Evolutionary conservation across 345 rosid species (phyloP).

Genomic region (Boechera stricta): DNA sequence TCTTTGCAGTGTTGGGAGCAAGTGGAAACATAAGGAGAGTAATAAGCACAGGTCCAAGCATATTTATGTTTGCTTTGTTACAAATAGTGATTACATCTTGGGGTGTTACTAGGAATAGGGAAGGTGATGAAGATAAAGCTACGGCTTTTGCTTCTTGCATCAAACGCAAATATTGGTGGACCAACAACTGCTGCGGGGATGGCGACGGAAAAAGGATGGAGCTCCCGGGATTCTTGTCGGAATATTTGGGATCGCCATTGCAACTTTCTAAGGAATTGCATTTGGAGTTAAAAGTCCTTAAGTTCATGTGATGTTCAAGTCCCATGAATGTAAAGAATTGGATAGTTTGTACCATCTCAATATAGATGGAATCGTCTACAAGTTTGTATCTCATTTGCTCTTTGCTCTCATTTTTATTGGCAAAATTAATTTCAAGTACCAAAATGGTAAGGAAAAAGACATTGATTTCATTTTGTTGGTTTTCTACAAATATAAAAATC

Average conservation of each 20-base stretch:
- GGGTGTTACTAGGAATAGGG: slow-evolving; percentile 64
- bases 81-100: slow-evolving; percentile 66
- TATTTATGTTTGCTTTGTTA: slow-evolving; percentile 67
- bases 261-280: slow-evolving; percentile 65
- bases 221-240: slow-evolving; percentile 66
- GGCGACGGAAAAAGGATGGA: slow-evolving; percentile 80
- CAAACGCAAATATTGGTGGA: slow-evolving; percentile 84
- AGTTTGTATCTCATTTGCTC: neutral
- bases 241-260: slow-evolving; percentile 66
- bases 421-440: neutral
- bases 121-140: slow-evolving; percentile 59
- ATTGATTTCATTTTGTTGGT: slow-evolving; percentile 8
- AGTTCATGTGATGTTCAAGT: slow-evolving; percentile 46
- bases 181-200: slow-evolving; percentile 83
- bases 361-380: too few species aligned
- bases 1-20: slow-evolving; percentile 77
- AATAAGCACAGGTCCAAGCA: slow-evolving; percentile 73
- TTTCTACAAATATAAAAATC: slow-evolving; percentile 20
- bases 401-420: neutral
- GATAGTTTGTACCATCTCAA: neutral
- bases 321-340: neutral
- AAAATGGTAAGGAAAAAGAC: neutral
- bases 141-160: slow-evolving; percentile 69
- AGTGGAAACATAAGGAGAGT: slow-evolving; percentile 74
- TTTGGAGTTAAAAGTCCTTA: slow-evolving; percentile 54